Conservation (phyloP, 371 early-diverging fungal species). For the Rhizopus sp. region DNA sequence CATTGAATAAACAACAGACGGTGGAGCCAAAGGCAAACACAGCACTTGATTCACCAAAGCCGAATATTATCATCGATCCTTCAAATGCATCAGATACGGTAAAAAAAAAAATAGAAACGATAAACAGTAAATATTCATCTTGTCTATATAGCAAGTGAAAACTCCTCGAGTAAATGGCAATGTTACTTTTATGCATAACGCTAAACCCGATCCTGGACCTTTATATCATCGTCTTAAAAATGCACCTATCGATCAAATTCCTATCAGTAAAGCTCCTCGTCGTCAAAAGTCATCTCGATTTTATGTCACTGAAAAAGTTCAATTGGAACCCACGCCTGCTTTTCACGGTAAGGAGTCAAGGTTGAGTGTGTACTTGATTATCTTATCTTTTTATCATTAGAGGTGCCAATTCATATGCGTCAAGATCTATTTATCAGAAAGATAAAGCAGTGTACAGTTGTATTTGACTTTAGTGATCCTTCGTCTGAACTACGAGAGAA, state of each 20-base stretch:
- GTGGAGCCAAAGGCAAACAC: background rate
- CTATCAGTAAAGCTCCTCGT: conserved; percentile 78
- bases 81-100: conserved; percentile 10
- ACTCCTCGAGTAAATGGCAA: conserved; percentile 8
- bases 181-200: conserved; percentile 29
- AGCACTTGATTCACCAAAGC: conserved; percentile 15
- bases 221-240: conserved; percentile 72
- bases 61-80: conserved; percentile 12
- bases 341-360: conserved; percentile 64
- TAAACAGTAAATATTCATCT: conserved; percentile 1
- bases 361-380: background rate
- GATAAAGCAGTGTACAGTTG: conserved; percentile 82
- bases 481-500: conserved; percentile 86
- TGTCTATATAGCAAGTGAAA: conserved; percentile 6
- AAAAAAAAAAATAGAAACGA: background rate
- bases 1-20: background rate
- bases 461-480: conserved; percentile 92
- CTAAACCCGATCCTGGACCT: conserved; percentile 71
- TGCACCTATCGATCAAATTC: conserved; percentile 77
- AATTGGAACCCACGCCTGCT: conserved; percentile 71
- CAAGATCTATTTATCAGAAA: conserved; percentile 84
- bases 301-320: conserved; percentile 78
- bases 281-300: conserved; percentile 84
- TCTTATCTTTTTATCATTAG: conserved; percentile 33
- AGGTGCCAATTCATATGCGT: conserved; percentile 72